Base-by-base conservation (phyloP, 2,329 filamentous ascomycete species). In the Westerdykella sp. region DNA sequence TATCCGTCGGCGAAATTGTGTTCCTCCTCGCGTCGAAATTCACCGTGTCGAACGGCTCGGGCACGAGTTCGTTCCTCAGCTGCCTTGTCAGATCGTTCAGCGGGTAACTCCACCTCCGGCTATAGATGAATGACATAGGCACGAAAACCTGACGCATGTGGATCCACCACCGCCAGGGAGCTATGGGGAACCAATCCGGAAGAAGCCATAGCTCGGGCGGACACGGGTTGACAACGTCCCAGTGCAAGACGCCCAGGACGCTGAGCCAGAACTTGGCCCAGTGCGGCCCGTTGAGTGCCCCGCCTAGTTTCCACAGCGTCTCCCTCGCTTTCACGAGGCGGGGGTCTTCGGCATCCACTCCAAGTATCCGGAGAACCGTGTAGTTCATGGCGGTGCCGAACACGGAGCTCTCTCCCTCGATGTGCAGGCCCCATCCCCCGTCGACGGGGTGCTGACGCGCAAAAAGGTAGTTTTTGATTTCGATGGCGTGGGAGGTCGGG, bases 251-350 rank as follows among this genome's bases (percentile, higher is more conserved):
- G 13, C 89, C 89, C 47, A 98, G 69, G 2, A 94, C 76, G 32
- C 84, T 84, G 37, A 98, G 76, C 89, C 90, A 96, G 67, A 94
- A 94, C 63, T 98, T 98, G n/a, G 81, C 81, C 93, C 93, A 98
- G 63, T 97, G 93, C 16, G 93, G 94, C 1, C 80, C 81, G 57
- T 88, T 82, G 12, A 86, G 73, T 1, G 88, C 88, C 22, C 93
- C 91, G 10, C 93, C 93, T 34, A 97, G 74, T 60, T 84, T 83
- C 68, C 96, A 88, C 25, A 98, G 72, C 15, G 83, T 84, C 1
- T 77, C 83, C 48, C 94, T 80, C 2, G 93, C 93, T 67, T 87
- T 93, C 41, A 87, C 76, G 83, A 97, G 87, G 34, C 85, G 73
- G 12, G 86, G 81, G 40, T 97, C 85, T 50, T 96, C 88, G 2